A percentile compares a stretch with the other conserved stretches of the same genome.
These are phyloP conservation scores for Teunomyces kruisii DNA, from an alignment of 805 yeast species.

Conservation along the genomic window DNA sequence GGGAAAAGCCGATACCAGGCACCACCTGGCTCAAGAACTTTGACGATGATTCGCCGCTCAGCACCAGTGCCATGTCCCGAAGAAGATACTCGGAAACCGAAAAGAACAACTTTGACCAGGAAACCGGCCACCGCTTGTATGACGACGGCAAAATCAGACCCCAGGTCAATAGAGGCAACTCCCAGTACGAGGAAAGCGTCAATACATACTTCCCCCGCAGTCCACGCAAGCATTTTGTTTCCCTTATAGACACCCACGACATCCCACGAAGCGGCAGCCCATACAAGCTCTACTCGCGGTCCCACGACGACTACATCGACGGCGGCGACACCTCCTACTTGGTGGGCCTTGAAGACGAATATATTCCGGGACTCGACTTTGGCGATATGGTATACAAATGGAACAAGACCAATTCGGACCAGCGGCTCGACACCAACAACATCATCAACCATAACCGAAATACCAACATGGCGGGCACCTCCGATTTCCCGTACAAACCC, in stretches of 20 bases:
- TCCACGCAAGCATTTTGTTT: not conserved
- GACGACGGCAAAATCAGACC: constrained; percentile 57
- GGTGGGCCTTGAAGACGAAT: constrained; percentile 69
- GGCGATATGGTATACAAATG: constrained; percentile 47
- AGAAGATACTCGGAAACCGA: constrained; percentile 68
- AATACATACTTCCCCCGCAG: constrained; percentile 9
- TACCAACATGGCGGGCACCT: not conserved
- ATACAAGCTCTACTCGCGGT: constrained; percentile 29
- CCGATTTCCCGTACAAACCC: not conserved
- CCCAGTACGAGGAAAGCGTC: constrained; percentile 8
- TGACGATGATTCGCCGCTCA: not conserved
- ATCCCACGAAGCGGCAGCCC: constrained; percentile 5
- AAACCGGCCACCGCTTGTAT: constrained; percentile 53
- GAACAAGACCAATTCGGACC: constrained; percentile 31
- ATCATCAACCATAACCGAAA: too few species aligned
- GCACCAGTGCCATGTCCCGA: not conserved
- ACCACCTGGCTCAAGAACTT: not conserved
- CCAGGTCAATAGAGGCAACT: constrained; percentile 11
- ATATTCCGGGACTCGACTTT: constrained; percentile 70
- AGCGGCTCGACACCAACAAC: constrained; percentile 6
- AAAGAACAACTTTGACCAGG: constrained; percentile 54
- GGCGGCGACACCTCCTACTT: constrained; percentile 18
- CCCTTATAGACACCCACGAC: not conserved
- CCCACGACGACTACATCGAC: constrained; percentile 23
- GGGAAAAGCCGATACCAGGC: not conserved